Percentiles rank a stretch among this genome's conserved stretches.
These are phyloP conservation scores for Coprinopsis cinerea DNA, from an alignment of 768 basidiomycete genomes.

Conservation along the genomic window DNA sequence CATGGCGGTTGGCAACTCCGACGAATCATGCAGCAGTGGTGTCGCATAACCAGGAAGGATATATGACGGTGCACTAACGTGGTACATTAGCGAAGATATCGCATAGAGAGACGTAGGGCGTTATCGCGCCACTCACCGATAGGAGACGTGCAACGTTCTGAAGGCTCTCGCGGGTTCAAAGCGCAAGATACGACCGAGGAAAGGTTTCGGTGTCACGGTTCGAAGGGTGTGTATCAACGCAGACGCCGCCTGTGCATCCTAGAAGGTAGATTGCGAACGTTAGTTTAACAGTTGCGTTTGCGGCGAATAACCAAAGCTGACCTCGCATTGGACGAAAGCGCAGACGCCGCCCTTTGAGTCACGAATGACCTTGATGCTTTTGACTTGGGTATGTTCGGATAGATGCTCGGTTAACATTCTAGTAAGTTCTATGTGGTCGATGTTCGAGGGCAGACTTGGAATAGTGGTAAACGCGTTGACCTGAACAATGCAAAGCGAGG, in stretches of 20 bases:
- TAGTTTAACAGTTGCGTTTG: slow-evolving; percentile 10
- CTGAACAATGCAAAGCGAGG: slow-evolving; percentile 1
- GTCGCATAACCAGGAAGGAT: slow-evolving; percentile 10
- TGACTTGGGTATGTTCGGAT: slow-evolving; percentile 57
- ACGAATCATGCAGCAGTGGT: slow-evolving; percentile 23
- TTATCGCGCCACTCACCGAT: slow-evolving; percentile 41
- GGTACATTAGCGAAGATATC: slow-evolving; percentile 5
- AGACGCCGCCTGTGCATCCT: slow-evolving; percentile 57
- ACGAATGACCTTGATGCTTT: slow-evolving; percentile 64
- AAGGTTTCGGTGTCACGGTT: slow-evolving; percentile 48
- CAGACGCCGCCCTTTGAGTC: slow-evolving; percentile 75
- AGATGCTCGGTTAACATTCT: slow-evolving; percentile 60
- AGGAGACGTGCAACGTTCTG: slow-evolving; percentile 69
- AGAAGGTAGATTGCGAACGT: no score
- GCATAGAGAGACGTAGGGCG: slow-evolving; percentile 1
- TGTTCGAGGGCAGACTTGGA: slow-evolving; percentile 59
- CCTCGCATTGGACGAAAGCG: slow-evolving; percentile 85
- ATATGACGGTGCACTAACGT: background rate
- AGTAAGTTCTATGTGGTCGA: slow-evolving; percentile 59
- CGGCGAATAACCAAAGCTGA: slow-evolving; percentile 23
- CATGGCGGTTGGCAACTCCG: slow-evolving; percentile 56
- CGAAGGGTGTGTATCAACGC: slow-evolving; percentile 56
- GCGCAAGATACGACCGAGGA: slow-evolving; percentile 68
- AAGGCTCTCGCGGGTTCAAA: slow-evolving; percentile 76
- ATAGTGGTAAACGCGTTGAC: slow-evolving; percentile 10